Percentiles rank a stretch among this genome's conserved stretches.
These are phyloP conservation scores for Botrytis porri DNA, from an alignment of 2,329 filamentous ascomycete genomes.

Conservation along the genomic window DNA sequence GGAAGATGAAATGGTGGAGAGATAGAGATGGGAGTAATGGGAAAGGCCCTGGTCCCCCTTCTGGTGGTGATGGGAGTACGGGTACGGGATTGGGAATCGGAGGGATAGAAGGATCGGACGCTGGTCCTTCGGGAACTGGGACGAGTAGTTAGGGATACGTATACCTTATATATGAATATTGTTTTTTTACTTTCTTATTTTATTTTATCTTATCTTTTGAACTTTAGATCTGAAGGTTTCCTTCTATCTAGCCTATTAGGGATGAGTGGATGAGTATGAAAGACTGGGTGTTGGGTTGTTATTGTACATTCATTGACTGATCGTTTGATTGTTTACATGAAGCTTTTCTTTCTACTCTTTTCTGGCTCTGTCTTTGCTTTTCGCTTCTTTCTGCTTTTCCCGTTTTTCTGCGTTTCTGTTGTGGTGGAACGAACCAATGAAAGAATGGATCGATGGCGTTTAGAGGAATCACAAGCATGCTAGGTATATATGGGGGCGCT, in stretches of 20 bases:
- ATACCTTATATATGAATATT: neutral
- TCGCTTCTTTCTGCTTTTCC: neutral
- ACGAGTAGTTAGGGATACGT: neutral
- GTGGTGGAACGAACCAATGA: neutral
- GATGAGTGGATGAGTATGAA: neutral
- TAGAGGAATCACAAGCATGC: neutral
- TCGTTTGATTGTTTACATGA: neutral
- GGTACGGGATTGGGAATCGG: neutral
- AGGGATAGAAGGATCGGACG: neutral
- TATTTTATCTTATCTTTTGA: neutral
- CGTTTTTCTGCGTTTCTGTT: neutral
- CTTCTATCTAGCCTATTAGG: neutral
- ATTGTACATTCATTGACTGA: neutral
- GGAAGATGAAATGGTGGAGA: conserved; percentile 55
- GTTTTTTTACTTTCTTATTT: neutral
- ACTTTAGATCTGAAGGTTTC: neutral
- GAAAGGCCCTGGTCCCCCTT: conserved; percentile 26
- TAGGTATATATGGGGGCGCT: neutral
- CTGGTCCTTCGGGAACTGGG: neutral
- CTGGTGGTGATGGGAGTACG: neutral
- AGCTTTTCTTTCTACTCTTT: neutral
- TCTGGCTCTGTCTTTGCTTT: neutral
- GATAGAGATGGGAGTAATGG: conserved; percentile 20
- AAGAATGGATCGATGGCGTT: neutral
- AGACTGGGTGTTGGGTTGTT: neutral